phyloP scores from a whole-genome alignment of 2,329 filamentous ascomycete genomes.

The Calycina marina region DNA sequence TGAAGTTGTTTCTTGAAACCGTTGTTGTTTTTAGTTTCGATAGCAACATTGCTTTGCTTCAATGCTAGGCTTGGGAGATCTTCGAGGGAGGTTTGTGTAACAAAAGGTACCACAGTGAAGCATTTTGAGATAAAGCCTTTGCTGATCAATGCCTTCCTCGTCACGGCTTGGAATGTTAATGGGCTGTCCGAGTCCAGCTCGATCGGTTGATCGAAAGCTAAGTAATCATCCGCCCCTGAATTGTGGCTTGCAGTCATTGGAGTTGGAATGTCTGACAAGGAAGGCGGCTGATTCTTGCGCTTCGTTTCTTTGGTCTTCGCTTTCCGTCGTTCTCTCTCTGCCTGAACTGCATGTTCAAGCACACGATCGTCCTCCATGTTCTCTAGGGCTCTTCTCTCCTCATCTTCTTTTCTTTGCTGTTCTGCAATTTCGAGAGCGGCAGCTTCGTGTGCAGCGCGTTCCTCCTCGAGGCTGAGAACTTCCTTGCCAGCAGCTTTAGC shows the following conservation, averaged over 20 bases:
- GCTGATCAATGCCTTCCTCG: conserved; percentile 51
- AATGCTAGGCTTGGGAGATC: conserved; percentile 50
- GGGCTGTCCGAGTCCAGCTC: conserved; percentile 48
- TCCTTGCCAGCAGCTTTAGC: conserved; percentile 61
- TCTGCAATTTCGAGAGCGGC: conserved; percentile 44
- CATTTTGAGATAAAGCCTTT: conserved; percentile 52
- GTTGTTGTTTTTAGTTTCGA: conserved; percentile 39
- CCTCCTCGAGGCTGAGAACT: conserved; percentile 76
- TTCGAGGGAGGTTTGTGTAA: conserved; percentile 31
- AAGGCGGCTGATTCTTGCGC: conserved; percentile 36
- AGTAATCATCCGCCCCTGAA: conserved; percentile 19
- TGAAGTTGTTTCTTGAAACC: conserved; percentile 65
- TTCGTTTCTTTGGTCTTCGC: conserved; percentile 50
- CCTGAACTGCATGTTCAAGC: conserved; percentile 54
- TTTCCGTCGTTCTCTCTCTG: conserved; percentile 54
- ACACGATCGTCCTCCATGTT: conserved; percentile 54
- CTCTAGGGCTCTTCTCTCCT: conserved; percentile 36
- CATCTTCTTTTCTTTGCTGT: conserved; percentile 31
- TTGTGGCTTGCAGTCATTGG: conserved; percentile 17
- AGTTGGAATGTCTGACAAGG: conserved; percentile 13
- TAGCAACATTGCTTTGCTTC: conserved; percentile 52
- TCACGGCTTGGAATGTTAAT: conserved; percentile 55
- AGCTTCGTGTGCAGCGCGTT: conserved; percentile 71
- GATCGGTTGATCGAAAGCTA: conserved; percentile 56
- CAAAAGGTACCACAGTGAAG: conserved; percentile 57